Evolutionary conservation across 441 rosid genomes (phyloP).

Genomic region (Mallotus repandus): DNA sequence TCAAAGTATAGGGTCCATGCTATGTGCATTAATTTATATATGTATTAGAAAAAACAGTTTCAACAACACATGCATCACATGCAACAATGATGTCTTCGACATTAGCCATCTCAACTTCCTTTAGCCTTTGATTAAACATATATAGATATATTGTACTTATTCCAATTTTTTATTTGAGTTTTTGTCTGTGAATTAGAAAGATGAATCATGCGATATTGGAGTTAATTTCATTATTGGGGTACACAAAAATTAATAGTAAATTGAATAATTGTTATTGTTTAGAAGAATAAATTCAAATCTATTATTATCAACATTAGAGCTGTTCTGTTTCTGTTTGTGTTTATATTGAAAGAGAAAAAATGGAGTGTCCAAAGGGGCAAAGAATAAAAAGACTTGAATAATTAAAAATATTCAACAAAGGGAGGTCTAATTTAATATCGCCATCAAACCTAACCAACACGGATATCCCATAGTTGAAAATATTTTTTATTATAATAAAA

Average conservation of each 20-base stretch:
- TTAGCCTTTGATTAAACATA: neutral
- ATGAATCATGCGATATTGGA: neutral
- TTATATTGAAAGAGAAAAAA: neutral
- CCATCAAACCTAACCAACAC: neutral
- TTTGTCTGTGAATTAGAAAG: neutral
- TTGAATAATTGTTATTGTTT: too few relatives aligned
- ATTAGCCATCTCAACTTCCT: neutral
- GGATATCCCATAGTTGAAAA: too few relatives aligned
- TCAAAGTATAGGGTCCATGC: neutral
- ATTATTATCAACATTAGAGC: too few relatives aligned
- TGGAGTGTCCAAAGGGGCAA: neutral
- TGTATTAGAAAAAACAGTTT: neutral
- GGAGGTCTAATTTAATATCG: neutral
- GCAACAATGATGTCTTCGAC: constrained; percentile 2
- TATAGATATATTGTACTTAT: too few relatives aligned
- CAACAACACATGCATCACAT: neutral
- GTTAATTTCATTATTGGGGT: too few relatives aligned
- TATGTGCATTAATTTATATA: neutral
- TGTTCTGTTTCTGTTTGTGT: too few relatives aligned
- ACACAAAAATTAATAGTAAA: too few relatives aligned
- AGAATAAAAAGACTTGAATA: neutral
- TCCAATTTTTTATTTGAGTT: neutral
- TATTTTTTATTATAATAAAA: too few relatives aligned
- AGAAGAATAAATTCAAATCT: too few relatives aligned
- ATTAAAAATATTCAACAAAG: neutral